Base-by-base conservation (phyloP, 1,139 yeast genomes). In the Yarrowia galli region DNA sequence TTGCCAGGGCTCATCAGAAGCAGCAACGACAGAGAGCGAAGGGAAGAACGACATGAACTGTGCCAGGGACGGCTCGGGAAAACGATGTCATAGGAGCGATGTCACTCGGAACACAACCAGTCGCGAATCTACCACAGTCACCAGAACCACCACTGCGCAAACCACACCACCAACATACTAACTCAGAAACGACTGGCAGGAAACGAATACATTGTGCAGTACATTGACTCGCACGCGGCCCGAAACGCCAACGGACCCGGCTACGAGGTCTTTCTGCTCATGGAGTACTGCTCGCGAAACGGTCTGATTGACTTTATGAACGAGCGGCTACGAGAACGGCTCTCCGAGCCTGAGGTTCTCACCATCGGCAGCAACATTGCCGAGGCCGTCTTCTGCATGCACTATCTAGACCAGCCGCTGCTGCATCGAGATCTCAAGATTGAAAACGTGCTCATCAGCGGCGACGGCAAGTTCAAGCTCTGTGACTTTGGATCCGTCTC, bases 401-500 rank as follows among this genome's bases (percentile, higher is more conserved):
- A 95, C 79, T 88, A 90, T 71, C 79, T 91, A 68, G 83, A 83
- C 60, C 93, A 92, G 15, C 93, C 97, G 0, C 82, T 95, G 73
- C 85, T 95, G 53, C 99, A 95, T 78, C 84, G 99, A 67, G 99
- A 95, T 79, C 89, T 95, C 73, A 95, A 95, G 79, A 93, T 96
- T 72, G 99, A 95, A 78, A 95, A 95, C 77, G 98, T 95, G 8
- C 83, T 95, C 71, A 89, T 95, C 38, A 90, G 92, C 73, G 85
- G 82, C 3, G 82, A 87, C 60, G 89, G 91, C 64, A 84, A 84
- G 67, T 96, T 85, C 78, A 95, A 93, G 77, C 80, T 95, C 49
- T 90, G 97, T 76, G 99, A 95, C 79, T 95, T 95, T 80, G 99
- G 99, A 0, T 92, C 98, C 0, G 91, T 97, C 0, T 89, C 93